Conservation (phyloP, 2,329 filamentous ascomycete genomes). For the Paecilomyces niveus region DNA sequence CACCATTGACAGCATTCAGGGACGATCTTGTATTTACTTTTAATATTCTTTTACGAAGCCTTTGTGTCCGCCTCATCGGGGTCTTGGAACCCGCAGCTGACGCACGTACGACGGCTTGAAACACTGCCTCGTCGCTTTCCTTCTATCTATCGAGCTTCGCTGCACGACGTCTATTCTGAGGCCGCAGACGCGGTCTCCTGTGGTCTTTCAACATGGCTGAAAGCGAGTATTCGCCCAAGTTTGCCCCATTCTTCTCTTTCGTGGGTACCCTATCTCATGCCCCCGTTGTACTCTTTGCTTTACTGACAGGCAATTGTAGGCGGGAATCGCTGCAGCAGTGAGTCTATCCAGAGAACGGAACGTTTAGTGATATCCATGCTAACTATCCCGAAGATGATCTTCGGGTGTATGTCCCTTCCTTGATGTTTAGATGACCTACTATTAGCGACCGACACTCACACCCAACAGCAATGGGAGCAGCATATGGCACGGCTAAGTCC, state of each 20-base stretch:
- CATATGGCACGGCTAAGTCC: conserved; percentile 62
- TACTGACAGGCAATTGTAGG: conserved; percentile 30
- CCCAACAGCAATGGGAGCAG: conserved; percentile 53
- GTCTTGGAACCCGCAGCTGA: background rate
- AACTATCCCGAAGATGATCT: conserved; percentile 40
- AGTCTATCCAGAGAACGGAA: conserved; percentile 15
- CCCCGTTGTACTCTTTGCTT: conserved; percentile 3
- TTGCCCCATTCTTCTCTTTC: conserved; percentile 63
- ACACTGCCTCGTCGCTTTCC: background rate
- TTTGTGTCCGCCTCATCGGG: background rate
- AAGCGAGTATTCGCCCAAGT: conserved; percentile 52
- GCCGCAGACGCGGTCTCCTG: conserved; percentile 69
- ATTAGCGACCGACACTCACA: conserved; percentile 10
- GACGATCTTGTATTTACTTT: background rate
- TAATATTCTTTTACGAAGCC: background rate
- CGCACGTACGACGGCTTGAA: background rate
- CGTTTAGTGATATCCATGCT: conserved; percentile 11
- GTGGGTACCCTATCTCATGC: conserved; percentile 34
- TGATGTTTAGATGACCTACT: conserved; percentile 1
- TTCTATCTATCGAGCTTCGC: background rate
- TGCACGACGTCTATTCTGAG: conserved; percentile 60
- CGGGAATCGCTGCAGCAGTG: conserved; percentile 44
- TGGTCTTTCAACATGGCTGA: conserved; percentile 31
- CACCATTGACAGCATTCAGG: background rate
- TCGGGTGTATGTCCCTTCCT: conserved; percentile 38